Base-by-base conservation (phyloP, 257 asterid genomes). In the Nicotiana obtusifolia region DNA sequence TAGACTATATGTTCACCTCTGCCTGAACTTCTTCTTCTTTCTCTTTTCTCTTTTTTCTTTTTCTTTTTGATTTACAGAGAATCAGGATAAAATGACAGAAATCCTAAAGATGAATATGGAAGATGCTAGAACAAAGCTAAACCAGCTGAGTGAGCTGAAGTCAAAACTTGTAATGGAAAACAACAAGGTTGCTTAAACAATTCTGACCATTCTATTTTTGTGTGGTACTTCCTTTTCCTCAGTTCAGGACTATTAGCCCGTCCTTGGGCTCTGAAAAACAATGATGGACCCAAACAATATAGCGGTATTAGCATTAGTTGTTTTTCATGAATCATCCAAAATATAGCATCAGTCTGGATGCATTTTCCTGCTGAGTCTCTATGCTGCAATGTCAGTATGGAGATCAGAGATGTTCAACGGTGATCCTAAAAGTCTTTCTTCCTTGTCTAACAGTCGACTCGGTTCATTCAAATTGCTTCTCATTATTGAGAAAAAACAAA, bases 121-220 rank as follows among this genome's bases (percentile, higher is more conserved):
- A 82, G 90, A 90, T 76, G 95, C 92, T 76, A 87, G 84, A 79
- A 80, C 88, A 79, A 91, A 90, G 83, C 80, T 89, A 68, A 90
- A 88, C 82, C 84, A 83, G 86, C 86, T 92, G 85, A 84, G 84
- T 85, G 90, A 88, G 84, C 84, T 78, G 81, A 92, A 88, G 86
- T 77, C 83, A 24, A 80, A 88, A 81, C 86, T 90, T 85, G 84
- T 86, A 76, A 67, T 81, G 84, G 90, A 91, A 88, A 89, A 89
- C 77, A 59, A 62, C 76, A 83, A 91, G 98, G 98, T 94, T 77
- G 86, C 82, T 24, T 85, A 84, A 79, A 68, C 85, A 81, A 83
- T 80, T 78, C 81, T 76, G 84, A 77, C 61, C 30, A 20, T 22
- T 65, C 71, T 33, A 24, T 77, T 76, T 80, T 69, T 79, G 67